phyloP scores from a whole-genome alignment of 169 alveolate species.

The Amoebophrya sp. region DNA sequence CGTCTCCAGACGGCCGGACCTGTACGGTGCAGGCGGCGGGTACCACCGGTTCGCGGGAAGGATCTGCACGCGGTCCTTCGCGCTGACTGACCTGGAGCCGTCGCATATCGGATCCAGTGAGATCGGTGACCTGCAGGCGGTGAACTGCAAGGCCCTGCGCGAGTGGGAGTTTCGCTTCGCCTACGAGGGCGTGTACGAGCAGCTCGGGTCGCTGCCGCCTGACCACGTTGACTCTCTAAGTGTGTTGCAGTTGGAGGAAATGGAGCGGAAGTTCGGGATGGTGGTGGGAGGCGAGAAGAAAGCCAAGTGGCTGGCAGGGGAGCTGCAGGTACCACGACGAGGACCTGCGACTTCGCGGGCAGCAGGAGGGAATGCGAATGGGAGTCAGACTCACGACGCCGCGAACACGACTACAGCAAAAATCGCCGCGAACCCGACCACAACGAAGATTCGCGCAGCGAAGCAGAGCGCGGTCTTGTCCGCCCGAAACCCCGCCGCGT shows the following conservation, averaged over 20 bases:
- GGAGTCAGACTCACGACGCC: too few relatives aligned
- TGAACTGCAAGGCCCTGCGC: not conserved
- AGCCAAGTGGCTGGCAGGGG: too few relatives aligned
- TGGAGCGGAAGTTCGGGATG: not conserved
- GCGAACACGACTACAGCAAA: too few relatives aligned
- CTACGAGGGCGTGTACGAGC: not conserved
- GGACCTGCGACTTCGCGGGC: too few relatives aligned
- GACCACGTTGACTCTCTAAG: not conserved
- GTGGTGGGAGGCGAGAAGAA: too few relatives aligned
- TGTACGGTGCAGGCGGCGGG: not conserved
- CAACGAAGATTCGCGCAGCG: too few relatives aligned
- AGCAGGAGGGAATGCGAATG: too few relatives aligned
- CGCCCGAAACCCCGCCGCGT: not conserved
- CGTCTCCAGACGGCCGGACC: not conserved
- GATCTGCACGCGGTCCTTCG: not conserved
- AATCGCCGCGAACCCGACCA: too few relatives aligned
- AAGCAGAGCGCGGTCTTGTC: too few relatives aligned
- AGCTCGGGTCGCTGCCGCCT: not conserved
- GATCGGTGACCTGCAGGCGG: not conserved
- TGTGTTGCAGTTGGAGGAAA: not conserved
- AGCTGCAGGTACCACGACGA: too few relatives aligned
- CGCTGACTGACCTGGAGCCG: not conserved
- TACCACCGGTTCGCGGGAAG: not conserved
- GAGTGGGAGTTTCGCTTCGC: not conserved
- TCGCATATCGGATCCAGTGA: not conserved